These are phyloP conservation scores for Naganishia cerealis DNA, from an alignment of 1,284 basidiomycete genomes.

Conservation along the genomic window DNA sequence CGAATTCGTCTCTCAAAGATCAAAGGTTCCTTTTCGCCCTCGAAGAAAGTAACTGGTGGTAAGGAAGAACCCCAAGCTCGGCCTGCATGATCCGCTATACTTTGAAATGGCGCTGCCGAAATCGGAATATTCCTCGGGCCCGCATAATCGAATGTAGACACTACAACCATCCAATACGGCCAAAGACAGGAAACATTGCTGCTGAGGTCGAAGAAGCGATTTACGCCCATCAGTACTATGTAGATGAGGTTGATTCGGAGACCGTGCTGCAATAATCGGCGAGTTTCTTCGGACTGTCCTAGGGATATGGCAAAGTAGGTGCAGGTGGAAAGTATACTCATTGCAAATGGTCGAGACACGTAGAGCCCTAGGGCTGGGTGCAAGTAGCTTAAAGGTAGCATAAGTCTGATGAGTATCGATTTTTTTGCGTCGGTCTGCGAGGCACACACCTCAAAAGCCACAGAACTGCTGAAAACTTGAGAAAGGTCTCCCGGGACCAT, in stretches of 20 bases:
- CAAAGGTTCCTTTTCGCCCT: neutral
- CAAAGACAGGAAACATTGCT: constrained; percentile 1
- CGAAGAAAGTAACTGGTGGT: neutral
- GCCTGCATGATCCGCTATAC: neutral
- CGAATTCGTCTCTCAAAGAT: neutral
- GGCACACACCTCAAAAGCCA: neutral
- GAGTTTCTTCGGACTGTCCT: neutral
- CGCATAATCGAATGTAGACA: constrained; percentile 5
- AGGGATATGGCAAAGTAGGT: neutral
- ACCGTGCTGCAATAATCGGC: neutral
- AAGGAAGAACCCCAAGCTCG: neutral
- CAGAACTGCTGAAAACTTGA: neutral
- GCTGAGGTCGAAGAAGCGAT: neutral
- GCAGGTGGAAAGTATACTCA: neutral
- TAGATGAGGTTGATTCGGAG: constrained; percentile 9
- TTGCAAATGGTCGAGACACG: constrained; percentile 7
- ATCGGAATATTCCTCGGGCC: neutral
- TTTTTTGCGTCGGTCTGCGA: neutral
- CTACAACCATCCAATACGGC: constrained; percentile 19
- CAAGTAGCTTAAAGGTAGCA: neutral
- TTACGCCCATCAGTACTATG: neutral
- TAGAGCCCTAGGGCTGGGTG: constrained; percentile 2
- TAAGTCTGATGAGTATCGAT: neutral
- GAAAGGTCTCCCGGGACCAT: neutral
- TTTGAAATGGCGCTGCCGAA: neutral